phyloP scores from a whole-genome alignment of 2,329 filamentous ascomycete genomes.

The Ambrosiella beaveri region DNA sequence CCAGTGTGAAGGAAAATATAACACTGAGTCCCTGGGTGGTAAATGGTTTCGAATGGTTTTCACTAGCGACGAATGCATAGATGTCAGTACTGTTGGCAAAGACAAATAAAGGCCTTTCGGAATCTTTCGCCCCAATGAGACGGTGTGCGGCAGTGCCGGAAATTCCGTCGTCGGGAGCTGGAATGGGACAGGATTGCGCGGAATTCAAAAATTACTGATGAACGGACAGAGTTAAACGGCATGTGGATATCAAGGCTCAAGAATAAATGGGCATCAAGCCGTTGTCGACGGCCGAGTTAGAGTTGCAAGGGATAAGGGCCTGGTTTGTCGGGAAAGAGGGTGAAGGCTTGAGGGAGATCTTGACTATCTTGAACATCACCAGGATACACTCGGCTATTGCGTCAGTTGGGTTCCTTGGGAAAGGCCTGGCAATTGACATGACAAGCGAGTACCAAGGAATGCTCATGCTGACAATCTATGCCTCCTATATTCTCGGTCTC shows the following conservation, averaged over 20 bases:
- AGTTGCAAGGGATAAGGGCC: conserved; percentile 42
- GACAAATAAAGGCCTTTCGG: conserved; percentile 35
- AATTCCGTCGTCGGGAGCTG: not conserved
- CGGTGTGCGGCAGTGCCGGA: not conserved
- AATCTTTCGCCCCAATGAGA: conserved; percentile 50
- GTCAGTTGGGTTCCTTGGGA: conserved; percentile 34
- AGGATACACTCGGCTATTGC: conserved; percentile 39
- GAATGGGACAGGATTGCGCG: conserved; percentile 14
- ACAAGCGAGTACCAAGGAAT: conserved; percentile 37
- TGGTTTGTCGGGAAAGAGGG: conserved; percentile 52
- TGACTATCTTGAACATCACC: conserved; percentile 50
- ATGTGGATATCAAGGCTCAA: conserved; percentile 53
- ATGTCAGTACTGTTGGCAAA: conserved; percentile 43
- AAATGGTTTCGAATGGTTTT: conserved; percentile 57
- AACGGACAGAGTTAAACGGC: conserved; percentile 40
- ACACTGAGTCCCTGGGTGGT: conserved; percentile 42
- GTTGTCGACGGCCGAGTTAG: conserved; percentile 56
- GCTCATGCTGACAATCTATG: conserved; percentile 38
- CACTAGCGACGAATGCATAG: conserved; percentile 45
- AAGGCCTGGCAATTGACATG: conserved; percentile 38
- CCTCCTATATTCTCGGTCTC: conserved; percentile 35
- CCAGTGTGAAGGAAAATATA: conserved; percentile 7
- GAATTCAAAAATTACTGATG: conserved; percentile 14
- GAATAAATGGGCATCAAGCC: conserved; percentile 54
- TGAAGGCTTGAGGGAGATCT: conserved; percentile 49